Evolutionary conservation across 2,329 filamentous ascomycete species (phyloP), one percentile per base, ranked within the genome.

Genomic region (Colletotrichum salicis): DNA sequence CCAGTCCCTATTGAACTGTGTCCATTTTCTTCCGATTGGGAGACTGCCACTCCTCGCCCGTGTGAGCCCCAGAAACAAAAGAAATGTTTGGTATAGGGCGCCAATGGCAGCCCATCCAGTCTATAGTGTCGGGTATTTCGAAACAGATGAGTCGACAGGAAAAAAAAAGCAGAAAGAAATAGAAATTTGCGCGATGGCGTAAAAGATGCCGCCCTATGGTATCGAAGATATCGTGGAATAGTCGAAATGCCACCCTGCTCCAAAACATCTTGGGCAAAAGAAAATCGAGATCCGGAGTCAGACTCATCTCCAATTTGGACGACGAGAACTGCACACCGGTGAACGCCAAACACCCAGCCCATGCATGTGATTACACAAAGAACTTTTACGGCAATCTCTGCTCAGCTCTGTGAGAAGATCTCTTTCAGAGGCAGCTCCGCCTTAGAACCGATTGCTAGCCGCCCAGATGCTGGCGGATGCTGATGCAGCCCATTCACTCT

Each of bases 401-500:
- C 45, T 57, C 33, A 61, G 57, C 57, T 57, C 37, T 66, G 37
- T 27, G 45, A 62, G 37, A 70, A 56, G 48, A 22, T 41, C 51
- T 58, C 37, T 45, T 35, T 48, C 19, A 22, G 4, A 45, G 13
- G 4, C n/a, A 48, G 41, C n/a, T 24, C 19, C 59, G 45, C 55
- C 58, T 81, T 83, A 92, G 77, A 91, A 88, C 75, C 88, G 86
- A 80, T 87, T 91, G 74, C 92, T 89, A 37, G 91, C 90, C 64
- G 92, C 92, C 85, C 93, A 93, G 75, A 95, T 95, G 82, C 93
- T 95, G 6, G 94, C 93, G 12, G 94, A 90, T 35, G 94, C 93
- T 54, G 93, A 92, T 10, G 93, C 91, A 22, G 93, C 94, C 96
- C 95, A 98, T 80, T 97, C 95, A 74, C 92, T 91, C 77, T 97